A percentile compares a stretch with the other conserved stretches of the same genome.
These are phyloP conservation scores for Porpolomopsis calyptriformis DNA, from an alignment of 768 basidiomycete species.

Conservation along the genomic window DNA sequence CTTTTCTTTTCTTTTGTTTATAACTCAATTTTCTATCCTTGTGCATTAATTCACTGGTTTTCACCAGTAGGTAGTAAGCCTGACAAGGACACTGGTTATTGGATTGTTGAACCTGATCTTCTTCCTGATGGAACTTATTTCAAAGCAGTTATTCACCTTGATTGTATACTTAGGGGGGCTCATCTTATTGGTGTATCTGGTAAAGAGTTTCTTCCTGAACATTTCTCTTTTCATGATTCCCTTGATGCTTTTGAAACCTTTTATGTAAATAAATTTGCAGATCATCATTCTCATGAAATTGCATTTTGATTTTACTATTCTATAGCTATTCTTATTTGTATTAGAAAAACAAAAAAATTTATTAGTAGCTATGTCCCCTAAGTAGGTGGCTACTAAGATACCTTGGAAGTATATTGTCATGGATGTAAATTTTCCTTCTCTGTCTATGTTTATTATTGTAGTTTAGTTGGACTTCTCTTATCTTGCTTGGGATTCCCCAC, in stretches of 20 bases:
- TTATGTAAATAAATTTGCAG: conserved; percentile 24
- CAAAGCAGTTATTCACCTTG: conserved; percentile 18
- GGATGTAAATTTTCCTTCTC: too few relatives aligned
- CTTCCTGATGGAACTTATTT: conserved; percentile 4
- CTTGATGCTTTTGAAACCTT: too few relatives aligned
- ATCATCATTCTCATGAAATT: conserved; percentile 23
- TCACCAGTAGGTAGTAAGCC: conserved; percentile 9
- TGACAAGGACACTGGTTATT: conserved; percentile 16
- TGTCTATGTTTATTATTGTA: too few relatives aligned
- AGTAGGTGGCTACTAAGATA: too few relatives aligned
- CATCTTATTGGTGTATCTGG: conserved; percentile 23
- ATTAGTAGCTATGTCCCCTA: too few relatives aligned
- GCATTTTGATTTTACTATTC: conserved; percentile 15
- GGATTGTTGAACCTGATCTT: conserved; percentile 15
- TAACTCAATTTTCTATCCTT: conserved; percentile 13
- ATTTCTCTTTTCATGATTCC: conserved; percentile 13
- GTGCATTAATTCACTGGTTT: conserved; percentile 22
- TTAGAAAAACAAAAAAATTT: too few relatives aligned
- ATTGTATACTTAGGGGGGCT: conserved; percentile 19
- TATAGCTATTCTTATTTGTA: too few relatives aligned
- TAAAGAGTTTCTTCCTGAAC: conserved; percentile 10
- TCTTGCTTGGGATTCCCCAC: too few relatives aligned
- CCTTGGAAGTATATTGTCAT: too few relatives aligned
- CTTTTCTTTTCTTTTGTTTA: conserved; percentile 18
- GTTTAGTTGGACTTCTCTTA: too few relatives aligned